Evolutionary conservation across 805 yeast species (phyloP).

Genomic region (Ogataea populi-albae): DNA sequence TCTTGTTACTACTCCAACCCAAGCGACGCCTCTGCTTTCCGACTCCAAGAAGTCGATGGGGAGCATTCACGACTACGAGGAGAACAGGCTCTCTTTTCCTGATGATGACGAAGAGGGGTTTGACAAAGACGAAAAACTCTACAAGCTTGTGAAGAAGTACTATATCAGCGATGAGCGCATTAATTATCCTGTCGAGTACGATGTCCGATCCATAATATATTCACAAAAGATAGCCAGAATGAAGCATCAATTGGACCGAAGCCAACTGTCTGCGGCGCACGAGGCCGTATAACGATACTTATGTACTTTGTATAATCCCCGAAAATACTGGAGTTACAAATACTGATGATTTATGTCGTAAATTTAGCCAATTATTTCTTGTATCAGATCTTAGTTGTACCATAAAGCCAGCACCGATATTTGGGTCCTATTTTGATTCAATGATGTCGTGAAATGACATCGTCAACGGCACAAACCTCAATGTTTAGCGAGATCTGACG

Average conservation of each 20-base stretch:
- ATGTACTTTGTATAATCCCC: no score
- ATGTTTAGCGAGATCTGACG: no score
- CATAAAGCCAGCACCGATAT: no score
- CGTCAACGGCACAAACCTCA: no score
- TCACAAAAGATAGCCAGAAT: conserved; percentile 17
- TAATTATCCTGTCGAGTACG: conserved; percentile 40
- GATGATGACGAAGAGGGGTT: conserved; percentile 25
- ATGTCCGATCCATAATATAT: conserved; percentile 18
- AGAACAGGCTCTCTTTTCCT: background rate
- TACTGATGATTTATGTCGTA: no score
- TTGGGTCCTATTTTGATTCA: no score
- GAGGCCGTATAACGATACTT: no score
- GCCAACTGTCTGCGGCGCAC: no score
- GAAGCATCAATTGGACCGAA: conserved; percentile 10
- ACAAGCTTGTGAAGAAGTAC: conserved; percentile 32
- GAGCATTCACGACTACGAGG: background rate
- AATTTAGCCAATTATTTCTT: no score
- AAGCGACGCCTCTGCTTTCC: conserved; percentile 13
- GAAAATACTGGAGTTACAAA: no score
- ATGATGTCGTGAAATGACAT: no score
- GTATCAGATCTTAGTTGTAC: no score
- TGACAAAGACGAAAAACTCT: conserved; percentile 35
- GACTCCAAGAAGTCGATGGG: conserved; percentile 7
- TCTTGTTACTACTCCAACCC: conserved; percentile 6
- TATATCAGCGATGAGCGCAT: conserved; percentile 36